A percentile compares a stretch with the other conserved stretches of the same genome.
Conservation (phyloP, 2,329 filamentous ascomycete species). For the Fusarium nygamai region DNA sequence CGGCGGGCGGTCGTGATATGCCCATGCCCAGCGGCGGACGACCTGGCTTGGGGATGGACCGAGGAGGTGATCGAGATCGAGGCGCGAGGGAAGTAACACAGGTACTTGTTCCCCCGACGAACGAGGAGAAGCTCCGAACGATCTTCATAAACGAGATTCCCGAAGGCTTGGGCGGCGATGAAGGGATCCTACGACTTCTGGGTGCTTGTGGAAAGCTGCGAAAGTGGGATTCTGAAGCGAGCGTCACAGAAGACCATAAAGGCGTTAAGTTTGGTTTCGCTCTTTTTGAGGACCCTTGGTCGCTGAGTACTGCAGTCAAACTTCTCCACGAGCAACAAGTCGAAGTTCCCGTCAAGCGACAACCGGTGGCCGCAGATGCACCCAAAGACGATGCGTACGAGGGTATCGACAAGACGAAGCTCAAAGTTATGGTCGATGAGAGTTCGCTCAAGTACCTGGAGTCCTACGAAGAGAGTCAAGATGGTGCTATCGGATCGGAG, state of each 20-base stretch:
- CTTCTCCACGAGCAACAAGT: constrained; percentile 84
- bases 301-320: constrained; percentile 84
- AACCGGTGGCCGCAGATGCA: constrained; percentile 61
- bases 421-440: constrained; percentile 82
- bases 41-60: constrained; percentile 68
- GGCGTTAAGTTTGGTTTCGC: constrained; percentile 92
- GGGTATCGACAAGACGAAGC: constrained; percentile 73
- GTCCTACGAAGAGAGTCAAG: constrained; percentile 76
- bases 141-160: constrained; percentile 91
- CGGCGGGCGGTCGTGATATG: constrained; percentile 55
- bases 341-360: constrained; percentile 82
- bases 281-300: constrained; percentile 91
- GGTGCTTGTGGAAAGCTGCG: constrained; percentile 80
- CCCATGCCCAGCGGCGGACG: constrained; percentile 51
- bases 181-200: constrained; percentile 81
- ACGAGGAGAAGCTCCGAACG: constrained; percentile 90
- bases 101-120: constrained; percentile 81
- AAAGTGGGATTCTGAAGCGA: constrained; percentile 83
- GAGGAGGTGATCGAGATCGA: constrained; percentile 73
- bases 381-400: constrained; percentile 59
- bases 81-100: constrained; percentile 75
- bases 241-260: constrained; percentile 72
- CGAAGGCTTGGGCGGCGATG: constrained; percentile 78
- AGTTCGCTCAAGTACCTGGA: constrained; percentile 87
- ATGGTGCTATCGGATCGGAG: constrained; percentile 71